A percentile compares a stretch with the other conserved stretches of the same genome.
Conservation (phyloP, 768 basidiomycete species). For the Boletus vinaceobasis region DNA sequence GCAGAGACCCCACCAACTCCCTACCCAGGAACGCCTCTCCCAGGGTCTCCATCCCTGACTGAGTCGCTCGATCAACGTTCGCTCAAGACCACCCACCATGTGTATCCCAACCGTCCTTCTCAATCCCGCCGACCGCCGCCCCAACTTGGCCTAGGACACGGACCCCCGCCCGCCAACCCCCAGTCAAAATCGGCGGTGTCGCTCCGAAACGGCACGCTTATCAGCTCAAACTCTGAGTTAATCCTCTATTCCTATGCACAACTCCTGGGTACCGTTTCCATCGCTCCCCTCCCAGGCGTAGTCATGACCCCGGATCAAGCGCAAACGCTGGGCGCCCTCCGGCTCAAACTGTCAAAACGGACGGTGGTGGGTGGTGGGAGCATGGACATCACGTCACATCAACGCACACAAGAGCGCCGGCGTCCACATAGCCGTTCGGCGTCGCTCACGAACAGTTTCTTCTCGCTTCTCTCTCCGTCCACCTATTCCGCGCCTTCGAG, state of each 20-base stretch:
- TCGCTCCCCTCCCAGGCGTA: slow-evolving; percentile 47
- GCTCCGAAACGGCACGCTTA: slow-evolving; percentile 43
- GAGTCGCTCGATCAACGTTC: slow-evolving; percentile 23
- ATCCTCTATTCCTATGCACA: slow-evolving; percentile 86
- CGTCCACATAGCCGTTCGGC: slow-evolving; percentile 48
- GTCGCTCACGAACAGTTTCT: slow-evolving; percentile 50
- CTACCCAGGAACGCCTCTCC: slow-evolving; percentile 36
- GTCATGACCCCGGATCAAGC: slow-evolving; percentile 44
- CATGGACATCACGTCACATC: slow-evolving; percentile 66
- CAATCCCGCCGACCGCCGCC: slow-evolving; percentile 34
- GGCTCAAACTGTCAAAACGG: slow-evolving; percentile 47
- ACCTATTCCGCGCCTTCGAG: slow-evolving; percentile 26
- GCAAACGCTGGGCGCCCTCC: slow-evolving; percentile 43
- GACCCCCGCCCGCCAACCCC: slow-evolving; percentile 27
- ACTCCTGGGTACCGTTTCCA: slow-evolving; percentile 61
- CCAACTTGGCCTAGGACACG: slow-evolving; percentile 48
- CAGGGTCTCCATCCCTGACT: slow-evolving; percentile 26
- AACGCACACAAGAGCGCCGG: slow-evolving; percentile 20
- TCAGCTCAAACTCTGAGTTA: slow-evolving; percentile 55
- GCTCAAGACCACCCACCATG: slow-evolving; percentile 31
- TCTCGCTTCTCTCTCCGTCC: slow-evolving; percentile 46
- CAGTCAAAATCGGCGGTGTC: slow-evolving; percentile 14
- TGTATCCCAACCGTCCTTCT: slow-evolving; percentile 30
- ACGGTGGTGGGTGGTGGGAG: slow-evolving; percentile 59
- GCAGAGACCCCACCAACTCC: slow-evolving; percentile 40